Evolutionary conservation across 192 early-diverging fungal species (phyloP).

Genomic region (Allomyces arbusculus): DNA sequence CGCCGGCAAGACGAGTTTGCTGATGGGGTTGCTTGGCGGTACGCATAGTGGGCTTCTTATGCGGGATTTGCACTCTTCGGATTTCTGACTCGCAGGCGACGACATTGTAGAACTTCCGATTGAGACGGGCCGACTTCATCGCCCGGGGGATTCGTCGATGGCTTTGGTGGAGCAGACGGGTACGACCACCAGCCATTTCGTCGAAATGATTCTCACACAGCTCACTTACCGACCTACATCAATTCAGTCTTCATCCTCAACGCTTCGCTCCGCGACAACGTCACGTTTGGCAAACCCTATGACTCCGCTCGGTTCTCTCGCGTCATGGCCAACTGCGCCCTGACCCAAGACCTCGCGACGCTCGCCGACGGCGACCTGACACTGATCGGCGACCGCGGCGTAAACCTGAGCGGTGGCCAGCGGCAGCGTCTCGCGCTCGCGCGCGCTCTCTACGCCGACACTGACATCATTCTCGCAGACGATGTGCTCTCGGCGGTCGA

Average conservation of each 20-base stretch:
- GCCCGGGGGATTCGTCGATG: neutral
- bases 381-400: slow-evolving; percentile 43
- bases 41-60: too few relatives aligned
- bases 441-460: slow-evolving; percentile 51
- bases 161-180: neutral
- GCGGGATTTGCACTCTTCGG: too few relatives aligned
- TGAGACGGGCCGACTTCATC: too few relatives aligned
- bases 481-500: slow-evolving; percentile 50
- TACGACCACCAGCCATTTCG: too few relatives aligned
- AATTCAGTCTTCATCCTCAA: slow-evolving; percentile 14
- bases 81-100: too few relatives aligned
- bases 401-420: slow-evolving; percentile 45
- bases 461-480: slow-evolving; percentile 54
- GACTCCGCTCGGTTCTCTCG: slow-evolving; percentile 36
- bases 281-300: slow-evolving; percentile 45
- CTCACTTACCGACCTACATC: too few relatives aligned
- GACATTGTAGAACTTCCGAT: too few relatives aligned
- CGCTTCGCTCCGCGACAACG: slow-evolving; percentile 45
- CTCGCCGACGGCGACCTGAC: slow-evolving; percentile 48
- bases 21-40: neutral
- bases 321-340: slow-evolving; percentile 43
- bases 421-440: slow-evolving; percentile 60
- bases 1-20: neutral
- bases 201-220: too few relatives aligned
- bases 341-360: slow-evolving; percentile 44